A percentile compares a stretch with the other conserved stretches of the same genome.
Evolutionary conservation across 805 yeast species (phyloP).

Genomic region (Starmerella scarabaei): DNA sequence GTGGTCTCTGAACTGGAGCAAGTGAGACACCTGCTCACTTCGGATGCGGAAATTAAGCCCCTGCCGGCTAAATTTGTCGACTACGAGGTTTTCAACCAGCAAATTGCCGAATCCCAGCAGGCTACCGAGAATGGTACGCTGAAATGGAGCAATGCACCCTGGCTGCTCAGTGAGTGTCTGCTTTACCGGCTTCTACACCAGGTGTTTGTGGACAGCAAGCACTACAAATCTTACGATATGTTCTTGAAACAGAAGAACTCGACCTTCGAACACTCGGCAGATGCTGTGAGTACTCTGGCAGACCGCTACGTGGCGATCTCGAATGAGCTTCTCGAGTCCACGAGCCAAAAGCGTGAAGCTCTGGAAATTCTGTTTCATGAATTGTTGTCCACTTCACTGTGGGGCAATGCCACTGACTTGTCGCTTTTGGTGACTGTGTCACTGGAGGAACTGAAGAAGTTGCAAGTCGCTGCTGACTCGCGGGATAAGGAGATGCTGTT

Average conservation of each 20-base stretch:
- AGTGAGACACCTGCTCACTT: constrained; percentile 29
- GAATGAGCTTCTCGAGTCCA: constrained; percentile 18
- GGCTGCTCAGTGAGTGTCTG: constrained; percentile 81
- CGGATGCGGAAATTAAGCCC: constrained; percentile 33
- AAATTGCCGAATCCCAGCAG: constrained; percentile 24
- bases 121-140: not conserved
- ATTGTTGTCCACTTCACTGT: constrained; percentile 72
- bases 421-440: constrained; percentile 62
- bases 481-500: constrained; percentile 69
- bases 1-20: constrained; percentile 33
- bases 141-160: constrained; percentile 77
- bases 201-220: constrained; percentile 24
- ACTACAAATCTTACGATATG: constrained; percentile 54
- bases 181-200: constrained; percentile 45
- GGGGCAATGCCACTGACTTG: constrained; percentile 98
- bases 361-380: constrained; percentile 58
- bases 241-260: constrained; percentile 57
- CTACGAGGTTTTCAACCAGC: constrained; percentile 43
- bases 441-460: constrained; percentile 74
- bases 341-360: constrained; percentile 16
- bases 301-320: constrained; percentile 40
- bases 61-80: constrained; percentile 35
- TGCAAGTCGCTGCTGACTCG: constrained; percentile 74
- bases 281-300: constrained; percentile 74
- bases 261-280: constrained; percentile 60